Base-by-base conservation (phyloP, 148 eudicot species). In the Limonium bicolor region DNA sequence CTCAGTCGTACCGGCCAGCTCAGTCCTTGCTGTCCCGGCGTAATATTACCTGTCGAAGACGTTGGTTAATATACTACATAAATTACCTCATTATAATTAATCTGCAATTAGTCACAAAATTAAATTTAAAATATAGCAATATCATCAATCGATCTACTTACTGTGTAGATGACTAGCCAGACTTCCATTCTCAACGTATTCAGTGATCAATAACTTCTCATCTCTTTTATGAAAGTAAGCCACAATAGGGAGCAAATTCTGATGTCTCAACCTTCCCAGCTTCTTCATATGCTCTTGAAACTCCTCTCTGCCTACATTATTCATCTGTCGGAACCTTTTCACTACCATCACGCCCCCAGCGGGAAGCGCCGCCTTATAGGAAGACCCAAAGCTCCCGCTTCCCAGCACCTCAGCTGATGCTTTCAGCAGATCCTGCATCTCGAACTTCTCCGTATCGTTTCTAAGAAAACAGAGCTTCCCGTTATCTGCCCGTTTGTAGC, bases 131-230 rank as follows among this genome's bases (percentile, higher is more conserved):
- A n/a, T n/a, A n/a, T n/a, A n/a, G n/a, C n/a, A n/a, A n/a, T n/a
- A 17, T 28, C 20, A 7, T 46, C 12, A 10, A 14, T 27, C 19
- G 5, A 34, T 6, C 7, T 13, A 59, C 76, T 65, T 69, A 82
- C 94, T 78, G 60, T 86, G 96, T 31, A 86, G 88, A 48, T 73
- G 88, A 57, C 80, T 73, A 35, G 94, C 96, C 62, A 86, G 65
- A 80, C 96, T 86, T 17, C 80, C 96, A 66, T 78, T 73, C 35
- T 66, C 77, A 4, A 69, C 94, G 55, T 73, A 82, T 41, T 87
- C 94, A 5, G 77, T 42, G 38, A 87, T 64, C 41, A 82, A 60
- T 22, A 87, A 88, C 74, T 82, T 87, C 45, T 82, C 96, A 39
- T 87, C 96, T 33, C 71, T 78, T 58, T 68, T 76, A 43, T 76